Evolutionary conservation across 148 eudicot genomes (phyloP), one percentile per base, ranked within the genome.

Genomic region (Spergularia marina): DNA sequence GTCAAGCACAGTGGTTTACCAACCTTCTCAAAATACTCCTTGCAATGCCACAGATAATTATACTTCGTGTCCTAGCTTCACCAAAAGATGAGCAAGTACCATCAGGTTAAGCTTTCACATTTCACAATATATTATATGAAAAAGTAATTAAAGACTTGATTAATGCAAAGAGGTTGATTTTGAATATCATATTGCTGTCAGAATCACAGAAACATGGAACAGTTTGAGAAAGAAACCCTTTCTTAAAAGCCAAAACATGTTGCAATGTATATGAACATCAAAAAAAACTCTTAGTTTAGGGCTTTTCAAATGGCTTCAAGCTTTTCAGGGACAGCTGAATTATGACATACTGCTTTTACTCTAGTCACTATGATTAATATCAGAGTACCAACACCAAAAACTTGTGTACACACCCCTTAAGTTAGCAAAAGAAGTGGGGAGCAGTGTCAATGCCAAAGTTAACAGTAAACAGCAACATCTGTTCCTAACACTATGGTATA

Each of bases 1-100:
- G 34, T 10, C 18, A 49, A 56, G 60, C 25, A 18, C 54, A 39
- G 57, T 57, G 53, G 23, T 13, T 36, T 41, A 79, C 77, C 71
- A 77, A 95, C 98, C 97, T 92, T 92, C 21, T 81, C 85, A 44
- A 91, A 78, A 73, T 90, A 95, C 70, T 89, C 94, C 76, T 83
- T 88, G 87, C 94, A 90, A 84, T 89, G 89, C 98, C 96, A 92
- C 65, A 95, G 69, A 78, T 86, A 95, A 71, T 86, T 89, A 83
- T 92, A 95, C 82, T 89, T 89, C 10, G 74, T 88, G 85, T 92
- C 98, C 98, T 95, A 87, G 86, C 78, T 82, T 85, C 76, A 86
- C 74, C 81, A 67, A 67, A 85, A 85, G 65, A 69, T 77, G 76
- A 6, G 62, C 53, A 70, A 76, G 55, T 15, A 72, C n/a, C 13